Evolutionary conservation across 2,329 filamentous ascomycete species (phyloP).

Genomic region (Aspergillus ustus): DNA sequence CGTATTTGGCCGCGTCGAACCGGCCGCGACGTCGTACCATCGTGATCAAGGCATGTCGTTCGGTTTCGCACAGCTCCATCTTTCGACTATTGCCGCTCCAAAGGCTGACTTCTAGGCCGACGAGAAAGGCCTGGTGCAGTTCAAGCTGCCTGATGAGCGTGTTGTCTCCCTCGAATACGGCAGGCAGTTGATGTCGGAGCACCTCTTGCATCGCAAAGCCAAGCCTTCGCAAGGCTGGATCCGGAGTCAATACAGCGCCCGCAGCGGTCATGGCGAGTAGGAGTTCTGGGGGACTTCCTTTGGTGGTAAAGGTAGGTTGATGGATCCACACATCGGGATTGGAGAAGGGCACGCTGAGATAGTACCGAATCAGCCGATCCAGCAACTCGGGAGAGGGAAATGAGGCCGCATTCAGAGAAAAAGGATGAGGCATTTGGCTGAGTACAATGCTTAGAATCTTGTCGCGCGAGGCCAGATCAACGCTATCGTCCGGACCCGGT

Average conservation of each 20-base stretch:
- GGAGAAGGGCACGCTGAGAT: not conserved
- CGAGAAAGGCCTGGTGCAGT: conserved; percentile 40
- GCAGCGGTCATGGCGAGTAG: conserved; percentile 40
- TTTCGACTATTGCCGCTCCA: conserved; percentile 47
- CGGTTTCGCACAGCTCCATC: conserved; percentile 48
- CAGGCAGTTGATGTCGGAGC: conserved; percentile 28
- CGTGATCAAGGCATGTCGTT: conserved; percentile 42
- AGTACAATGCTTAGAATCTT: conserved; percentile 3
- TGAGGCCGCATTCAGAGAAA: not conserved
- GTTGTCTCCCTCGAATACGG: conserved; percentile 42
- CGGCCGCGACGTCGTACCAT: conserved; percentile 43
- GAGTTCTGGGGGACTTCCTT: conserved; percentile 37
- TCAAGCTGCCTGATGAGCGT: conserved; percentile 36
- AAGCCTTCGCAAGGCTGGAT: conserved; percentile 40
- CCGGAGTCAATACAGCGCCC: conserved; percentile 41
- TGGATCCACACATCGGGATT: conserved; percentile 29
- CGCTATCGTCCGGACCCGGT: not conserved
- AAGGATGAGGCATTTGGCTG: not conserved
- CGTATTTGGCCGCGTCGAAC: conserved; percentile 32
- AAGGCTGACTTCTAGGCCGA: conserved; percentile 39
- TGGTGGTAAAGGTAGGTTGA: conserved; percentile 35
- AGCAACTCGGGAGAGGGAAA: not conserved
- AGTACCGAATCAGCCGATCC: not conserved
- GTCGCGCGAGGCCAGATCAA: not conserved
- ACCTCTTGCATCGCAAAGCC: conserved; percentile 47